Base-by-base conservation (phyloP, 805 yeast genomes). In the Saccharomycopsis schoenii region DNA sequence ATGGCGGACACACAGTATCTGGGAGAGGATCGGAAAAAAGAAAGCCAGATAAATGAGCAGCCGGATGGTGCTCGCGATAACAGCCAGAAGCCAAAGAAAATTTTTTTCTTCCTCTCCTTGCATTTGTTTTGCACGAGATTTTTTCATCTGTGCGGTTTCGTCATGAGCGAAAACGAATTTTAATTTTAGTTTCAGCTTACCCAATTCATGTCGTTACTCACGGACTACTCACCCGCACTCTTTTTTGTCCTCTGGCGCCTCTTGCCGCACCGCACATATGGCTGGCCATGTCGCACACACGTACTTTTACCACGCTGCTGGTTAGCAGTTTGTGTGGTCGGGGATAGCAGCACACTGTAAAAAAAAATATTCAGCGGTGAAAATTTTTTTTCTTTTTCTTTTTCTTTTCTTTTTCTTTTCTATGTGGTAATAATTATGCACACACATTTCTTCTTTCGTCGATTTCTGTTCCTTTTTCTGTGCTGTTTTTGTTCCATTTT, bases 391-490 rank as follows among this genome's bases (percentile, higher is more conserved):
- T 37, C 15, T 37, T 37, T 14, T 37, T 37, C 15, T 37, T 37
- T 37, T 37, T 37, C 15, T 37, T 37, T 37, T 37, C 10, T 37
- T 37, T 37, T 37, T 37, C 10, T 14, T 37, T 37, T 37, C 41
- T 37, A 29, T 29, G 34, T 29, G 34, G 34, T 29, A 29, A 29
- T 29, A 47, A 21, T 24, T 47, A 47, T 12, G 21, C 52, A 47
- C 52, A 47, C 52, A 47, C 52, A 47, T 47, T 47, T 47, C 52
- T 47, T 47, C 52, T 47, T 47, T 47, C 34, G 52, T 47, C 52
- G 17, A 21, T 47, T 47, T 24, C 34, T 5, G 29, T 47, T 47
- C 25, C 52, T 47, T 47, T 47, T 47, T 47, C 52, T 47, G 52
- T 47, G 21, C 52, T 37, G 52, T 12, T 47, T 47, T 21, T 47